Base-by-base conservation (phyloP, 108 stramenopile species). In the Discostella stelligeroides region DNA sequence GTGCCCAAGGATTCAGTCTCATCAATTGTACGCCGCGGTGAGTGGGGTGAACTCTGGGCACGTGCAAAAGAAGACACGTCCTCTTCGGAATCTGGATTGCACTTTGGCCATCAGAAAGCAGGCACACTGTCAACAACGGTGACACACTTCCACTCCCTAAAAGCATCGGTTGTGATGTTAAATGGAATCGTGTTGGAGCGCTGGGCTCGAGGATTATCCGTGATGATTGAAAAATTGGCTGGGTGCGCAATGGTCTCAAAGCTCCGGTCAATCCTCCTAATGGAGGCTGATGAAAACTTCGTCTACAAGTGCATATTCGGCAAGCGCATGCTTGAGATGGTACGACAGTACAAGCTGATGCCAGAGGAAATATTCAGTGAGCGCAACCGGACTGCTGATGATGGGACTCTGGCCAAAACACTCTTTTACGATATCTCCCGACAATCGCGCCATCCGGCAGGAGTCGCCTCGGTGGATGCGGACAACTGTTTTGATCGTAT, bases 291-390 rank as follows among this genome's bases (percentile, higher is more conserved):
- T 38, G 57, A 59, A 12, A 69, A 69, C 30, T 4, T 17, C 3
- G n/a, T 2, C 1, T 46, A 59, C 29, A 58, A 58, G 28, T 46
- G 25, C 4, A 47, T 69, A 0, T 59, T 24, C 30, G 43, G 68
- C 15, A 12, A 34, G n/a, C 45, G 68, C 37, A 60, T 60, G 59
- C 11, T 69, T 0, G 18, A 30, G 3, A 46, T 43, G 18, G 68
- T 18, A 1, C 27, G 56, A 27, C 39, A 28, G 7, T 59, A 59
- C 45, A 43, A 30, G 6, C 12, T 50, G 0, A 70, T 70, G 59
- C 42, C 68, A 38, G 68, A 59, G 1, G 68, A 70, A 7, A 70
- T 60, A 17, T 70, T 70, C 20, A 70, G 58, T 48, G 59, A 70
- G 28, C 5, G 29, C 17, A 42, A 55, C 2, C 5, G 25, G 28